Base-by-base conservation (phyloP, 768 basidiomycete species). In the Leccinum boreale region DNA sequence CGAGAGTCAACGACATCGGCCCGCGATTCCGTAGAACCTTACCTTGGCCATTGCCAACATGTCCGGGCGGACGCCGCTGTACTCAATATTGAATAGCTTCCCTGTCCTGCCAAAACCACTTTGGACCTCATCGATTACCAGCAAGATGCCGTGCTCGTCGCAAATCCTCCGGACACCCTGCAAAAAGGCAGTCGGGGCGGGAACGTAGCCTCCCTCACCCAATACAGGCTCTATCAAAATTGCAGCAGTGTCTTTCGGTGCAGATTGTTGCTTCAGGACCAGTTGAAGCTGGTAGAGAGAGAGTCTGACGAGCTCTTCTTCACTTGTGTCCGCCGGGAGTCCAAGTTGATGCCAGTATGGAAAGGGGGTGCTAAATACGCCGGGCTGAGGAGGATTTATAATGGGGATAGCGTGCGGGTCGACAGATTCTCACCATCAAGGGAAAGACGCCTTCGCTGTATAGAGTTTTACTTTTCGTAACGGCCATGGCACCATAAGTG, bases 191-290 rank as follows among this genome's bases (percentile, higher is more conserved):
- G 83, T 67, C 0, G 94, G 92, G 0, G 94, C 92, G 28, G 92
- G 86, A 15, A 97, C 90, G 72, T 98, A 98, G 1, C 96, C 96
- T 35, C 96, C 96, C 73, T 98, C 96, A 24, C 94, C 95, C 29
- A 98, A 79, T 1, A 98, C 88, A 44, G 96, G 91, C 78, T 98
- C 96, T 44, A 98, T 74, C 61, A 98, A 74, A 67, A 98, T 87
- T n/a, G 94, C 94, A 2, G 95, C 93, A 1, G 94, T 95, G 70
- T 98, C 95, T 5, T 74, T 72, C 0, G 94, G 90, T 2, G 87
- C 79, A 7, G 86, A 87, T 71, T 94, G 92, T 71, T 98, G 95
- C 51, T 77, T 75, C 58, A 89, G 74, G 12, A 96, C 69, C 14
- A 97, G 81, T 55, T 92, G 86, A 19, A 98, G 80, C 70, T 95